Conservation (phyloP, 2,329 filamentous ascomycete species). For the Claviceps cyperi region DNA sequence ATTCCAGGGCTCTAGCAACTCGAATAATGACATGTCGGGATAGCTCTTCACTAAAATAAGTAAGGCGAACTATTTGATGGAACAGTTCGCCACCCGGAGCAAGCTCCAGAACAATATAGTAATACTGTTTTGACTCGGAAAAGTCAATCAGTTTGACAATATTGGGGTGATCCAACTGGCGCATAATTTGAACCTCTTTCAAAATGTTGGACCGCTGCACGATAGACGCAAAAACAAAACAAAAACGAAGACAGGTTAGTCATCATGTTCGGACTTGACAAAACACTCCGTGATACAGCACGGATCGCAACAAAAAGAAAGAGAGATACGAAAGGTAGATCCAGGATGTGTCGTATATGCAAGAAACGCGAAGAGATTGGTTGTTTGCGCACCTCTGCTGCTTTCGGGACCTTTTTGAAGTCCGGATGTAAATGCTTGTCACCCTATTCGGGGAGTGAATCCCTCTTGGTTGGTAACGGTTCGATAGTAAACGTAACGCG, state of each 20-base stretch:
- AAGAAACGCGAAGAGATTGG: neutral
- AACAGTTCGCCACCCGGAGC: slow-evolving; percentile 94
- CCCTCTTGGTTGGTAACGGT: slow-evolving; percentile 39
- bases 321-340: slow-evolving; percentile 21
- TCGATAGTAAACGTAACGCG: slow-evolving; percentile 4
- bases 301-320: slow-evolving; percentile 14
- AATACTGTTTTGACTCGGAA: slow-evolving; percentile 84
- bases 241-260: slow-evolving; percentile 4
- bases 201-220: slow-evolving; percentile 83
- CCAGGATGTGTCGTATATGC: neutral
- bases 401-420: slow-evolving; percentile 88
- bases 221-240: slow-evolving; percentile 1
- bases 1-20: slow-evolving; percentile 86
- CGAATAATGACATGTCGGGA: slow-evolving; percentile 89
- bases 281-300: neutral
- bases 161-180: slow-evolving; percentile 88
- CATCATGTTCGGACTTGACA: neutral
- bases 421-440: slow-evolving; percentile 88
- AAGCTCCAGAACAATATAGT: slow-evolving; percentile 92
- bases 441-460: slow-evolving; percentile 48
- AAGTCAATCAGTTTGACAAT: slow-evolving; percentile 91
- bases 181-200: slow-evolving; percentile 98
- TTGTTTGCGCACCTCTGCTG: slow-evolving; percentile 74
- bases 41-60: slow-evolving; percentile 94
- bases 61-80: slow-evolving; percentile 94